Base-by-base conservation (phyloP, 2,329 filamentous ascomycete genomes). In the Colletotrichum shisoi region DNA sequence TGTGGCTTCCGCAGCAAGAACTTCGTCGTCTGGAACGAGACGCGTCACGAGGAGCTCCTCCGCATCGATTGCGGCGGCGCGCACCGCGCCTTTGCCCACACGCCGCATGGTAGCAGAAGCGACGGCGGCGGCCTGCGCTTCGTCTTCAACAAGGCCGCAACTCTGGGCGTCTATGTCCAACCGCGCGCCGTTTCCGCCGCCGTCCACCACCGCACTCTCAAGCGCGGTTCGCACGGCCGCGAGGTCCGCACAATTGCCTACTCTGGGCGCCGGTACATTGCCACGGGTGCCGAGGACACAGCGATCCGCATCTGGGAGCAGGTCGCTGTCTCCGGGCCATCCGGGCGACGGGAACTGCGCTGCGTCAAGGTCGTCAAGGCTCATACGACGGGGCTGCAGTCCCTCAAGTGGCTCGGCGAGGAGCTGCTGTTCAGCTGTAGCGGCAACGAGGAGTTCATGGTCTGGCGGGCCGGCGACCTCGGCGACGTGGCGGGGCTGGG, bases 381-480 rank as follows among this genome's bases (percentile, higher is more conserved):
- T 62, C 95, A 99, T 74, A 90, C 88, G 1, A 90, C 93, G 0
- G 95, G 94, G 0, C 87, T 98, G 8, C 94, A 97, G 76, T 85
- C 89, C 69, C 80, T 97, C 1, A 85, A 85, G 67, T 98, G 93
- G 92, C 87, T 91, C 1, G 60, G 61, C 5, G 46, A 65, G 11
- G 57, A 81, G 1, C 91, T 90, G 71, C 85, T 99, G 2, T 91
- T 98, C 75, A 97, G 92, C 70, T 94, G 92, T 72, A 93, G 87
- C 6, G 95, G 94, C 0, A 89, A 88, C 68, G 94, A 97, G 76
- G 94, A 99, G 77, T 90, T 98, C 70, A 94, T 90, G 72, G 85
- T 94, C 12, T 99, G 95, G 94, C 84, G 86, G 46, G 77, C 94
- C 40, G 81, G 81, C 53, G 61, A 60, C 12, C 75, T 91, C 7